Evolutionary conservation across 2,329 filamentous ascomycete species (phyloP), one percentile per base, ranked within the genome.

Genomic region (Nigrospora osmanthi): DNA sequence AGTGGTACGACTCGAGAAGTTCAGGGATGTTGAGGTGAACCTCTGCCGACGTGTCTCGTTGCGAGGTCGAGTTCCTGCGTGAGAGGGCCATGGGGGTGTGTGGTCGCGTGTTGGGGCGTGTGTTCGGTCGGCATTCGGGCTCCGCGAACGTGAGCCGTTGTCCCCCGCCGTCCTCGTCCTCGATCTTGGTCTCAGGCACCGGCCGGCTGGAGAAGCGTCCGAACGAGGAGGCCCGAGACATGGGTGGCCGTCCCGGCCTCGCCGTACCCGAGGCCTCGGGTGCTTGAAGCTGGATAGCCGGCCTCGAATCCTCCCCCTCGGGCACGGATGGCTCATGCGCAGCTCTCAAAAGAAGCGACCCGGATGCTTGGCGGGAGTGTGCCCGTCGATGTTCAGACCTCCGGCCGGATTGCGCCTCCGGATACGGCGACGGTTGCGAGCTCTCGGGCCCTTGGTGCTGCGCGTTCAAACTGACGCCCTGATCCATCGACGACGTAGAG

Each of bases 201-300:
- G 80, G 77, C 3, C 80, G 76, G 19, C 76, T 83, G 0, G 78
- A 77, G 58, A 87, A 83, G 44, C 75, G 75, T 5, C 73, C 71
- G 15, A 72, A 56, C 0, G 79, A 83, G 11, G 69, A 64, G 30
- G 71, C 67, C 4, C 71, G 63, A 9, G 70, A 69, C 13, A 71
- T 52, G 0, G 62, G 52, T 11, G 69, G 68, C 36, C 64, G 58
- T 36, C 47, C 48, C 14, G 42, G 37, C 35, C 65, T 66, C 14
- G 57, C 52, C 16, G 58, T 49, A 6, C 60, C 55, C 5, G 57
- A 57, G 13, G 58, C 53, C 10, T 64, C 59, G 6, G 65, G 51
- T 43, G 81, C 71, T 11, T 78, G 80, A 62, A 93, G 94, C 76
- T 86, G 87, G 50, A 94, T 89, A 2, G 75, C 83, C 1, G 83